Evolutionary conservation across 345 rosid genomes (phyloP).

Genomic region (Salix suchowensis): DNA sequence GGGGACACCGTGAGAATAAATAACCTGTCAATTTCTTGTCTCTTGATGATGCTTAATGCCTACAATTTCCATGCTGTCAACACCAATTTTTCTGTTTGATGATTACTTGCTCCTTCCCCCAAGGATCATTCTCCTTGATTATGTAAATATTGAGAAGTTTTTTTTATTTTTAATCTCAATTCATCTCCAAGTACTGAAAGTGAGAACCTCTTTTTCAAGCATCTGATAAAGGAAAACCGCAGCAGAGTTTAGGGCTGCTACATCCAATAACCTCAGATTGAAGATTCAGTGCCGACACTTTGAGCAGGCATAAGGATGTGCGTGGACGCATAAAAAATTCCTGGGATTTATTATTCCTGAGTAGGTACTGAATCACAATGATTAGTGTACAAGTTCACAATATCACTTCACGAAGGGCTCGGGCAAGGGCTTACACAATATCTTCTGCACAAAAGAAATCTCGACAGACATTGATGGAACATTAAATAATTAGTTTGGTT

Average conservation of each 20-base stretch:
- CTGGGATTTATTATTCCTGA: neutral
- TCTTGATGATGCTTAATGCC: too few species aligned
- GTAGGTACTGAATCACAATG: neutral
- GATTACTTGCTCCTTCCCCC: neutral
- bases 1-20: neutral
- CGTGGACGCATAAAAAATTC: neutral
- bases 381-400: neutral
- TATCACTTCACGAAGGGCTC: neutral
- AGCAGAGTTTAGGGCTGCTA: neutral
- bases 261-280: neutral
- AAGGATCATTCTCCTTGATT: neutral
- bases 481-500: neutral
- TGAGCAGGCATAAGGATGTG: slow-evolving; percentile 1
- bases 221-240: neutral
- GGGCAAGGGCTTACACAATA: neutral
- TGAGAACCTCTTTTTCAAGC: neutral
- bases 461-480: neutral
- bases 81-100: neutral
- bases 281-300: neutral
- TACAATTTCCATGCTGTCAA: neutral
- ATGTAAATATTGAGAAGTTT: too few species aligned
- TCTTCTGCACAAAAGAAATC: neutral
- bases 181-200: too few species aligned
- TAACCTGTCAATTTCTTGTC: neutral
- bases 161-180: too few species aligned